Conservation (phyloP, 106 monocot species). For the Dendrobium chrysotoxum region DNA sequence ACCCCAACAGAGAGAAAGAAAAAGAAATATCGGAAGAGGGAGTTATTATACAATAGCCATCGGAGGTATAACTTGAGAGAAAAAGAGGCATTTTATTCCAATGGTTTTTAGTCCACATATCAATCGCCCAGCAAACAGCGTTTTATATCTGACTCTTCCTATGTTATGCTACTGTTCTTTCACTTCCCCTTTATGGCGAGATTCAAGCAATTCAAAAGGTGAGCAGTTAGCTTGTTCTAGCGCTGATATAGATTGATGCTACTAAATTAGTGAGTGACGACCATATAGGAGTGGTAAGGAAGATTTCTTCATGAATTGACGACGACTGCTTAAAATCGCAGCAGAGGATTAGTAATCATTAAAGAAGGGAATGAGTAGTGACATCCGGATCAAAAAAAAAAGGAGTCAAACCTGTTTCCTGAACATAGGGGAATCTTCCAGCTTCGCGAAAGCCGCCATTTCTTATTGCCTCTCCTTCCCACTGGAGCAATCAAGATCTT, state of each 20-base stretch:
- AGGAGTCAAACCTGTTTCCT: constrained; percentile 6
- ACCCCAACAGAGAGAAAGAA: neutral
- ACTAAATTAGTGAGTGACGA: neutral
- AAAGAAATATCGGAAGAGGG: neutral
- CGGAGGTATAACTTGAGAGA: neutral
- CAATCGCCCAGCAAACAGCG: neutral
- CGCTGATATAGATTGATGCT: neutral
- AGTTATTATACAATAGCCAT: neutral
- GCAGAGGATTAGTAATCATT: neutral
- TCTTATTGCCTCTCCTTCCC: neutral
- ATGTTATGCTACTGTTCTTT: neutral
- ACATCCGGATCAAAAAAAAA: neutral
- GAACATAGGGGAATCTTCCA: constrained; percentile 8
- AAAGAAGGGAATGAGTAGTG: neutral
- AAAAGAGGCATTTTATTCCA: neutral
- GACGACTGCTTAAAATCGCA: neutral
- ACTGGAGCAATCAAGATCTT: neutral
- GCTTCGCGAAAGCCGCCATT: constrained; percentile 11
- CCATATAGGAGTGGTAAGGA: neutral
- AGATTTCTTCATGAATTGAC: neutral
- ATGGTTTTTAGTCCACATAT: neutral
- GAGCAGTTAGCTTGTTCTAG: neutral
- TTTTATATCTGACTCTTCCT: neutral
- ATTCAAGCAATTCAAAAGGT: neutral
- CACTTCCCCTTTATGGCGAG: neutral